Conservation (phyloP, 176 grass and related monocot genomes). For the Hordeum vulgare region DNA sequence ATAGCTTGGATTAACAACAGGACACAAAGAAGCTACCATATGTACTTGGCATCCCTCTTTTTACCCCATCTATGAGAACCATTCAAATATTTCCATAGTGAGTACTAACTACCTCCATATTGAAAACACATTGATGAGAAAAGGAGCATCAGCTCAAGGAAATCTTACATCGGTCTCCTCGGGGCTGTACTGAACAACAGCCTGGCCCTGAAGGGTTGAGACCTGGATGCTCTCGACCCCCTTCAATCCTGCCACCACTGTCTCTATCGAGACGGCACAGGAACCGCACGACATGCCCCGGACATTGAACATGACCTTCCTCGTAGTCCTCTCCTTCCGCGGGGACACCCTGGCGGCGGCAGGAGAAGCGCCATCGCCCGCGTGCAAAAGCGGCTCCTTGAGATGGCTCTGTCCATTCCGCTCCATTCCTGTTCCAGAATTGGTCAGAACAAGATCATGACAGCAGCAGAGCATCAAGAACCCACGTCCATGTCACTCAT, state of each 20-base stretch:
- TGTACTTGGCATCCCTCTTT: not conserved
- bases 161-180: slow-evolving; percentile 67
- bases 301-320: slow-evolving; percentile 58
- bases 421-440: slow-evolving; percentile 30
- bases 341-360: not conserved
- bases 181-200: slow-evolving; percentile 53
- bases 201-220: slow-evolving; percentile 60
- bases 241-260: slow-evolving; percentile 53
- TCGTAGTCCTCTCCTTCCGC: slow-evolving; percentile 41
- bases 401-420: slow-evolving; percentile 39
- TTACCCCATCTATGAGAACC: not conserved
- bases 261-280: slow-evolving; percentile 67
- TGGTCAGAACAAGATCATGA: not conserved
- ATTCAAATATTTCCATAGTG: not conserved
- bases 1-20: not conserved
- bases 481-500: not conserved
- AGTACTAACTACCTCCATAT: not conserved
- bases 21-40: not conserved
- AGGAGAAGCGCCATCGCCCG: not conserved
- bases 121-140: not conserved
- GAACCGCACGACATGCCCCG: slow-evolving; percentile 76
- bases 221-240: slow-evolving; percentile 86
- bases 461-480: not conserved
- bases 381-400: slow-evolving; percentile 53
- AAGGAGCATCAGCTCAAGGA: not conserved